Conservation (phyloP, 345 rosid genomes). For the Pistacia integerrima region DNA sequence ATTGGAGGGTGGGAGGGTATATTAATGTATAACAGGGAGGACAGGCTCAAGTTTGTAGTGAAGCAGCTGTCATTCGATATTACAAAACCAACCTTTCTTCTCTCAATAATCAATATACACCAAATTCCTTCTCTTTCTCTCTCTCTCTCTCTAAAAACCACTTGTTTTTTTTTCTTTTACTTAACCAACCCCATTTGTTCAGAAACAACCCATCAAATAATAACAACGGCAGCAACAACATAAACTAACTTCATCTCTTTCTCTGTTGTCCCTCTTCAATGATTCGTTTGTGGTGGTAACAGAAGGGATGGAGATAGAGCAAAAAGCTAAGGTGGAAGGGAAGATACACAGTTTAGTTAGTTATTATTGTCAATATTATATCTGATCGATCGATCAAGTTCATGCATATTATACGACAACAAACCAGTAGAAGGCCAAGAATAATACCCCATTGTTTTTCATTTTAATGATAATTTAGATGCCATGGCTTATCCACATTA, state of each 20-base stretch:
- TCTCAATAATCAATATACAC: conserved; percentile 32
- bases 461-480: conserved; percentile 18
- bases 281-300: conserved; percentile 21
- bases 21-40: conserved; percentile 62
- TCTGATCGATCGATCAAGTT: conserved; percentile 9
- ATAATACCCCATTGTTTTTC: not conserved
- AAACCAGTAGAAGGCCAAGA: not conserved
- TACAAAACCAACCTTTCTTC: conserved; percentile 38
- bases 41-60: conserved; percentile 44
- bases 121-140: conserved; percentile 61
- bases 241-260: conserved; percentile 24
- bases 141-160: conserved; percentile 28
- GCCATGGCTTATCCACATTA: conserved; percentile 60
- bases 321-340: conserved; percentile 18
- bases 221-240: conserved; percentile 20
- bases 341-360: conserved; percentile 1
- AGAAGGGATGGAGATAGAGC: conserved; percentile 7
- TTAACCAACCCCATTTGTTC: conserved; percentile 29
- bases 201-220: conserved; percentile 1
- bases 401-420: conserved; percentile 14
- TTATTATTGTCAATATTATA: conserved; percentile 6
- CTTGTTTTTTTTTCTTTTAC: conserved; percentile 2
- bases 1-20: conserved; percentile 48
- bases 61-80: conserved; percentile 57
- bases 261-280: conserved; percentile 26